Conservation (phyloP, 1,139 yeast genomes). For the Geotrichum restrictum region DNA sequence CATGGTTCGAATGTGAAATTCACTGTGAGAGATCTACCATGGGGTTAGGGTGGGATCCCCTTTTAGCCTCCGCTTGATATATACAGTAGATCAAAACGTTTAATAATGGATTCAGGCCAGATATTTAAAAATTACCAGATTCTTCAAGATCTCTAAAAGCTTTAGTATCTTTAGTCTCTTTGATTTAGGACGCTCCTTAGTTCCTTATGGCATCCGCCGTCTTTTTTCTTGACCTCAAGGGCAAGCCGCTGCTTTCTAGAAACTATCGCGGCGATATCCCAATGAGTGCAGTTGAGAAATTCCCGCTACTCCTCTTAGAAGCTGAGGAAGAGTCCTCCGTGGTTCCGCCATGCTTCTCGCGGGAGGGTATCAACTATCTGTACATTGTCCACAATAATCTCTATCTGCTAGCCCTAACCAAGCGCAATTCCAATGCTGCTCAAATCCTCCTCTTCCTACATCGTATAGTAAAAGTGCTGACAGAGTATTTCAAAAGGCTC, state of each 20-base stretch:
- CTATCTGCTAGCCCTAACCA: conserved; percentile 76
- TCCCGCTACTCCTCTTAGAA: conserved; percentile 69
- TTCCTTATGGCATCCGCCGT: conserved; percentile 97
- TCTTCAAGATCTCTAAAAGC: no score
- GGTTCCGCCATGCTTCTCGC: conserved; percentile 69
- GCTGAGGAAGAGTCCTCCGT: conserved; percentile 63
- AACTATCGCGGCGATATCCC: conserved; percentile 96
- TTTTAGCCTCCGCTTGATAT: no score
- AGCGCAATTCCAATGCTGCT: conserved; percentile 72
- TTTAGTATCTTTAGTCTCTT: no score
- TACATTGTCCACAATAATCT: conserved; percentile 81
- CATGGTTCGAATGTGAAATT: no score
- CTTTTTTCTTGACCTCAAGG: conserved; percentile 85
- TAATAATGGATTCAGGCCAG: no score
- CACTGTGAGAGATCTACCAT: no score
- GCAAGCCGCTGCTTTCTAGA: conserved; percentile 81
- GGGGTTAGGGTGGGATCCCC: no score
- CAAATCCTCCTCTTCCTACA: conserved; percentile 75
- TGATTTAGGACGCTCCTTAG: no score
- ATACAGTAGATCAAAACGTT: no score
- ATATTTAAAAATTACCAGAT: no score
- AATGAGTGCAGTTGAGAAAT: conserved; percentile 70
- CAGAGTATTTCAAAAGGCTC: conserved; percentile 78
- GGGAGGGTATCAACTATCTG: conserved; percentile 79
- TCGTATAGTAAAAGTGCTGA: conserved; percentile 70